These are phyloP conservation scores for Dactylellina drechsleri DNA, from an alignment of 2,329 filamentous ascomycete genomes.

Conservation along the genomic window DNA sequence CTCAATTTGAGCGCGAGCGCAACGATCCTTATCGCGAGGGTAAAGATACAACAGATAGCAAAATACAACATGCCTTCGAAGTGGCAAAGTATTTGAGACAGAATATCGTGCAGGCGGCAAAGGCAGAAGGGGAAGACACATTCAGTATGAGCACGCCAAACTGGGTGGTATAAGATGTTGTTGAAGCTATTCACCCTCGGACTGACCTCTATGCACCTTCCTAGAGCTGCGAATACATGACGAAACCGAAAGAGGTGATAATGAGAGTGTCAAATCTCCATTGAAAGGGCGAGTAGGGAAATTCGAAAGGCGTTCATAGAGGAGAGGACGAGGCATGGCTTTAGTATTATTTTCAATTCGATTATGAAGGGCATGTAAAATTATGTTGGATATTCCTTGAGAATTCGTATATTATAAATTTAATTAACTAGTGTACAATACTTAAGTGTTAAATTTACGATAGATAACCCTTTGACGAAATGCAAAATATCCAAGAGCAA, in stretches of 20 bases:
- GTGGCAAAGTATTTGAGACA: slow-evolving; percentile 80
- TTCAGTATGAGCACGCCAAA: slow-evolving; percentile 68
- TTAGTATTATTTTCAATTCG: not conserved
- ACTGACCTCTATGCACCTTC: slow-evolving; percentile 8
- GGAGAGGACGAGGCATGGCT: not conserved
- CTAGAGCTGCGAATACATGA: slow-evolving; percentile 88
- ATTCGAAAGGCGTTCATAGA: slow-evolving; percentile 22
- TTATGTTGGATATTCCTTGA: too few species aligned
- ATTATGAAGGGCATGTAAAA: too few species aligned
- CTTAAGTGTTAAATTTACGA: too few species aligned
- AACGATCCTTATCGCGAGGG: slow-evolving; percentile 67
- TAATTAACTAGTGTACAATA: too few species aligned
- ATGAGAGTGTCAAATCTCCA: slow-evolving; percentile 82
- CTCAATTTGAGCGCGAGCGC: slow-evolving; percentile 75
- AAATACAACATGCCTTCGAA: slow-evolving; percentile 80
- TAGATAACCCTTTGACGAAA: too few species aligned
- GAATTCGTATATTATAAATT: too few species aligned
- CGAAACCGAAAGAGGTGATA: slow-evolving; percentile 89
- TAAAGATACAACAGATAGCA: slow-evolving; percentile 65
- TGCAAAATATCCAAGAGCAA: too few species aligned
- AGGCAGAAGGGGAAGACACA: slow-evolving; percentile 63
- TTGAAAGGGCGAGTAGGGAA: slow-evolving; percentile 36
- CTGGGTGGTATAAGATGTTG: not conserved
- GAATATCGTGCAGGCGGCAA: slow-evolving; percentile 87
- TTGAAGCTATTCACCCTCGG: not conserved